These are phyloP conservation scores for Cytospora leucostoma DNA, from an alignment of 2,329 filamentous ascomycete genomes.

Conservation along the genomic window DNA sequence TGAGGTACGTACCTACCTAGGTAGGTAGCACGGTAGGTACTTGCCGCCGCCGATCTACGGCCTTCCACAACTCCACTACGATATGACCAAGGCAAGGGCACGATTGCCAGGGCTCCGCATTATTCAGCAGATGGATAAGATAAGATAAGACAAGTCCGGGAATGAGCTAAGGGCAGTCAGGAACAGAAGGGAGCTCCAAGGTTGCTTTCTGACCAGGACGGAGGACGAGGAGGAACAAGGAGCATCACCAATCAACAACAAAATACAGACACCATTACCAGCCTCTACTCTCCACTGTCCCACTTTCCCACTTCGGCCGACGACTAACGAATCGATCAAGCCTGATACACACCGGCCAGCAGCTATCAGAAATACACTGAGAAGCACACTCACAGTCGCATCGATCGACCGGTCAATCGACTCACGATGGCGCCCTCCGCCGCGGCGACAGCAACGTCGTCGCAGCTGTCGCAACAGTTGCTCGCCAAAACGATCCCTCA, in stretches of 20 bases:
- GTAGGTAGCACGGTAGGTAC: no score
- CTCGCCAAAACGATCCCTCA: constrained; percentile 56
- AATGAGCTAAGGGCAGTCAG: background rate
- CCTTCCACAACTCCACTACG: constrained; percentile 19
- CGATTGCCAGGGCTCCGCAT: background rate
- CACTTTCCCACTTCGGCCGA: no score
- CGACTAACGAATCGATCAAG: no score
- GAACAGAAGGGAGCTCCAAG: no score
- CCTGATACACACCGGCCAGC: no score
- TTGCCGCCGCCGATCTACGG: constrained; percentile 15
- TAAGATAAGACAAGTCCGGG: background rate
- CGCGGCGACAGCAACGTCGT: constrained; percentile 32
- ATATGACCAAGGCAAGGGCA: constrained; percentile 9
- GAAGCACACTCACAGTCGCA: background rate
- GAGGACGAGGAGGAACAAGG: no score
- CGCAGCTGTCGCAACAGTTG: constrained; percentile 47
- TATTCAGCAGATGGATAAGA: constrained; percentile 4
- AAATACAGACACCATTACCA: no score
- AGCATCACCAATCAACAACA: no score
- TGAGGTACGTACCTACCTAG: background rate
- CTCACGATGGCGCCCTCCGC: constrained; percentile 31
- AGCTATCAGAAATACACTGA: no score
- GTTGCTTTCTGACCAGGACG: no score
- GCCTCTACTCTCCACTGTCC: no score
- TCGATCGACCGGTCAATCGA: background rate